Percentiles rank a stretch among this genome's conserved stretches.
phyloP scores from a whole-genome alignment of 2,329 filamentous ascomycete genomes.

The Tolypocladium cylindrosporum region DNA sequence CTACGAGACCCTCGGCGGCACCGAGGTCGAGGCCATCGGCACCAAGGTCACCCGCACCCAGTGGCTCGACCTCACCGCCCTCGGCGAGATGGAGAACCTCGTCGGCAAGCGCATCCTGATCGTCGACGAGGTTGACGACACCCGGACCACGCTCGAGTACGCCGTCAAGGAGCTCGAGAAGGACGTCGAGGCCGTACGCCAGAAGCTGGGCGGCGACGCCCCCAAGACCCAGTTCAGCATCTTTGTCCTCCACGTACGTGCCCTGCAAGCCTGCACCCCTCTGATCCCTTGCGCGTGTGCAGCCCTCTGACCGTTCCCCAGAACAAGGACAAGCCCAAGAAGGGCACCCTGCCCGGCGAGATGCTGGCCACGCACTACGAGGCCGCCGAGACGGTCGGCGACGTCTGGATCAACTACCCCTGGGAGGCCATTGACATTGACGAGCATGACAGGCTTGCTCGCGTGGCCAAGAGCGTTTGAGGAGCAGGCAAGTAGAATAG shows the following conservation, averaged over 20 bases:
- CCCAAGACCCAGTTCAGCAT: conserved; percentile 80
- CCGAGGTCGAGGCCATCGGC: conserved; percentile 60
- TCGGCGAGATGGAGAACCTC: conserved; percentile 76
- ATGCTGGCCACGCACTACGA: conserved; percentile 72
- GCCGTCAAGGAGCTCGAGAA: conserved; percentile 89
- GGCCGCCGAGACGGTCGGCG: conserved; percentile 79
- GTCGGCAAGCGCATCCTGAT: conserved; percentile 88
- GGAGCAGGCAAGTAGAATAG: not conserved
- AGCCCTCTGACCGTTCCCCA: conserved; percentile 19
- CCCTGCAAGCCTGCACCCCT: not conserved
- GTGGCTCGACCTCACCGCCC: conserved; percentile 85
- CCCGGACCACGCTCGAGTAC: conserved; percentile 86
- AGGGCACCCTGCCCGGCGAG: conserved; percentile 69
- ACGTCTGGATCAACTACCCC: conserved; percentile 98
- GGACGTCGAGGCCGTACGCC: conserved; percentile 75
- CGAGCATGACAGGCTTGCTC: conserved; percentile 70
- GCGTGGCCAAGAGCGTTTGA: conserved; percentile 22
- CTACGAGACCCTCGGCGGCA: conserved; percentile 70
- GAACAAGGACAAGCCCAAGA: conserved; percentile 98
- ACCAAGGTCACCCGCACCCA: conserved; percentile 96
- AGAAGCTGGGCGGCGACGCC: conserved; percentile 55
- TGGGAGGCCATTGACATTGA: conserved; percentile 96
- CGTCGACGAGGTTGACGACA: conserved; percentile 94
- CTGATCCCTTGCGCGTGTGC: too few relatives aligned
- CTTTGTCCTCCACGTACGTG: conserved; percentile 83